Evolutionary conservation across 345 rosid genomes (phyloP), one percentile per base, ranked within the genome.

Genomic region (Arabidopsis thaliana): DNA sequence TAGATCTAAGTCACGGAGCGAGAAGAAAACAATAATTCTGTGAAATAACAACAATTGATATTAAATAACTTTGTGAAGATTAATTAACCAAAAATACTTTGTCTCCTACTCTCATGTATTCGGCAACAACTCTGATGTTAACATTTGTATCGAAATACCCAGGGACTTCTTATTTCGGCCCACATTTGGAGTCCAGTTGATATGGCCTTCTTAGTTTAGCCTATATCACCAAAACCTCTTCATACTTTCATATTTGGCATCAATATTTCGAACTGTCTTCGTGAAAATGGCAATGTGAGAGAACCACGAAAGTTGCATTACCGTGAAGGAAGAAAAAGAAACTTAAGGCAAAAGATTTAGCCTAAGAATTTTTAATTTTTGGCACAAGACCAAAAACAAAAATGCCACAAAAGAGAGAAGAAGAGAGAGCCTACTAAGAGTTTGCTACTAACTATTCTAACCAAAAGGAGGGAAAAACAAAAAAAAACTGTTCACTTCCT

Each of bases 381-480:
- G 62, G 49, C 57, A 34, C 20, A 65, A 37, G 59, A n/a, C 59
- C 65, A 65, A n/a, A 66, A 37, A 20, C 25, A 22, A 46, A n/a
- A 65, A 56, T 57, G 44, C 59, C 67, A 48, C 50, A 58, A 65
- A 65, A 20, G 67, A 66, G 52, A 66, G n/a, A 48, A 48, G 20
- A 16, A 16, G 20, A 16, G 58, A 37, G 20, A 66, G 28, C 20
- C 67, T 58, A 36, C 28, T 20, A 37, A 74, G 25, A 22, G 59
- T 65, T 46, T 65, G 16, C 72, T 28, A 14, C 67, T 5, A 49
- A 57, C 59, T 65, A 66, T 46, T 57, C 72, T 28, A 46, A 58
- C 72, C 59, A 74, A 66, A 45, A 37, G 32, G 34, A 67, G 51
- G 20, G 13, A 58, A 23, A 50, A 13, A 6, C 32, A 28, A 28